These are phyloP conservation scores for Grosmannia huntii DNA, from an alignment of 2,329 filamentous ascomycete species.

Conservation along the genomic window DNA sequence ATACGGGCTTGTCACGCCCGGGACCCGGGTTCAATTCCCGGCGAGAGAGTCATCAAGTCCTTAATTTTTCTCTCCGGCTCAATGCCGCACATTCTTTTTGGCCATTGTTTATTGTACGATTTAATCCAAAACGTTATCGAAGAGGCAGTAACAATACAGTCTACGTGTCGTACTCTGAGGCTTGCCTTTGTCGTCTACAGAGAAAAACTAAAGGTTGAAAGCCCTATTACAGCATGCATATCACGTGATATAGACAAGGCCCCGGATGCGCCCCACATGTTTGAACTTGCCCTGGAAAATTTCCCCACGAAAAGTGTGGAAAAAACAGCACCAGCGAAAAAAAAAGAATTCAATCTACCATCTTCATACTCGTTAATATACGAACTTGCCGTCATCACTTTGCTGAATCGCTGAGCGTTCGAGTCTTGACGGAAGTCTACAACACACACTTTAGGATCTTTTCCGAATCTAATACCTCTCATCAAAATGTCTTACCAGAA, in stretches of 20 bases:
- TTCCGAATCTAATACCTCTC: neutral
- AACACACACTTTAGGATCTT: neutral
- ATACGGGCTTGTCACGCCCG: slow-evolving; percentile 10
- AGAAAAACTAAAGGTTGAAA: too few species aligned
- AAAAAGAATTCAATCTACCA: neutral
- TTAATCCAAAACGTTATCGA: neutral
- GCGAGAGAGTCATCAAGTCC: slow-evolving; percentile 3
- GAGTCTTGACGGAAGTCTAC: slow-evolving; percentile 12
- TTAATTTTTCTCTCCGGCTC: neutral
- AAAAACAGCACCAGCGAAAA: neutral
- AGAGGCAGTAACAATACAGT: too few species aligned
- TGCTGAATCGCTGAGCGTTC: slow-evolving; percentile 13
- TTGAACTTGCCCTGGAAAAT: neutral
- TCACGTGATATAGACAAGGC: neutral
- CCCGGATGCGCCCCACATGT: neutral
- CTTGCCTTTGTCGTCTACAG: too few species aligned
- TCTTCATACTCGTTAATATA: neutral
- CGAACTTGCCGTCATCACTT: slow-evolving; percentile 13
- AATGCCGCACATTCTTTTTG: neutral
- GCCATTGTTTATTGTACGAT: neutral
- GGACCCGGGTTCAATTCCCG: slow-evolving; percentile 6
- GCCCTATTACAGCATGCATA: neutral
- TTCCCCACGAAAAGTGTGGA: slow-evolving; percentile 2
- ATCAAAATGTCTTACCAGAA: slow-evolving; percentile 86
- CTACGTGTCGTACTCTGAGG: too few species aligned